Evolutionary conservation across 129 eudicot species (phyloP), one percentile per base, ranked within the genome.

Genomic region (Centrapalus pauciflorus): DNA sequence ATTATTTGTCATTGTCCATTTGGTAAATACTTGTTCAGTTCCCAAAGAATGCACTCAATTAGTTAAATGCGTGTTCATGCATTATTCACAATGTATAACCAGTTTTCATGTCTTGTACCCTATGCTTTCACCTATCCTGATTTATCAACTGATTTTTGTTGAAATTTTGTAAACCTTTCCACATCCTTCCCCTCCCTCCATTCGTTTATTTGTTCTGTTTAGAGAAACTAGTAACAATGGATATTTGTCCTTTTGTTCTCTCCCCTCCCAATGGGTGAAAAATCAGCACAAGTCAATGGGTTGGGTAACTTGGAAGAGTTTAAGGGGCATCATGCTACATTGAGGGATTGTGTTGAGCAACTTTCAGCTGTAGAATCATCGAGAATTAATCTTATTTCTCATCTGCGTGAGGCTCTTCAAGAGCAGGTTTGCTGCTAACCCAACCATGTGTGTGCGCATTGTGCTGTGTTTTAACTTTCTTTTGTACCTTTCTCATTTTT

Each of bases 321-420:
- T 3, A 84, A 89, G 85, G 95, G 83, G 77, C 89, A 93, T 52
- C 84, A 75, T 76, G 77, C 81, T 37, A 74, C 76, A 27, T 79
- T 93, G 67, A 86, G 77, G 65, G 90, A 82, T n/a, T 85, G 95
- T 70, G 81, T 89, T 66, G 84, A 80, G 58, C 92, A 93, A 55
- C 86, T 93, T 74, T 76, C 83, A 16, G 67, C 77, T 30, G 75
- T 82, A 71, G 86, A 89, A 77, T 81, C 92, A 54, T 81, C 93
- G 21, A 86, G 99, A 69, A 84, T 76, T 59, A 93, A 75, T 75
- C 96, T 93, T 7, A 78, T 89, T 12, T 74, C 93, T 56, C 76
- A 80, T 66, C 75, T 93, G 40, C 78, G 83, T 60, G 88, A 84
- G 13, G 95, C 95, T 61, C 84, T 93, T 61, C 91, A 82, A 72